These are phyloP conservation scores for Teratosphaeriaceae sp. DNA, from an alignment of 2,329 filamentous ascomycete genomes.

Conservation along the genomic window DNA sequence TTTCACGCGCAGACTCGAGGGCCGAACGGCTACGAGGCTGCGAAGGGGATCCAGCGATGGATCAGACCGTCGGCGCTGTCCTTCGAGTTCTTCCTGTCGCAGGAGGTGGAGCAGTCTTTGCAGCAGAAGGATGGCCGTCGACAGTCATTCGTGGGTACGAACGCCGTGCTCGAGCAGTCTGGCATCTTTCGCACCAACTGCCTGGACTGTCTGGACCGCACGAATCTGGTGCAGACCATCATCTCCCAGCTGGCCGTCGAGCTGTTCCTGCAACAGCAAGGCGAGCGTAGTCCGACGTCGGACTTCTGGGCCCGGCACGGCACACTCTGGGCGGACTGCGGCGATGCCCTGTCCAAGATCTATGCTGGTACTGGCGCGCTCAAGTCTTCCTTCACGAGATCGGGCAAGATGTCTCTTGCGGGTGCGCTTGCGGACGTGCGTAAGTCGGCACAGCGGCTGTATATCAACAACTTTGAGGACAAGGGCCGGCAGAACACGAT, in stretches of 20 bases:
- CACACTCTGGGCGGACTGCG: conserved; percentile 94
- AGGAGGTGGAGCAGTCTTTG: conserved; percentile 56
- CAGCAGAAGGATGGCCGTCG: conserved; percentile 33
- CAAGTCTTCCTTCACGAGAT: conserved; percentile 89
- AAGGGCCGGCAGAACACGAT: conserved; percentile 91
- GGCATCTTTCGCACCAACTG: conserved; percentile 97
- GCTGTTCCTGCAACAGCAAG: conserved; percentile 68
- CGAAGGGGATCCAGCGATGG: conserved; percentile 71
- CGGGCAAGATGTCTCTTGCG: conserved; percentile 91
- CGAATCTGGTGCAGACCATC: conserved; percentile 92
- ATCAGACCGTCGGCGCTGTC: conserved; percentile 74
- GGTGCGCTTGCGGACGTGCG: conserved; percentile 91
- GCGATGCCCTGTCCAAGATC: conserved; percentile 86
- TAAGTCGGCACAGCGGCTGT: conserved; percentile 88
- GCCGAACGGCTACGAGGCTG: conserved; percentile 80
- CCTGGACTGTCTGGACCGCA: conserved; percentile 89
- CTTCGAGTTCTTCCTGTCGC: conserved; percentile 87
- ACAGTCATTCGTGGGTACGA: conserved; percentile 23
- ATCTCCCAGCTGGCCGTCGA: conserved; percentile 92
- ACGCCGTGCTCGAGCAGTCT: conserved; percentile 72
- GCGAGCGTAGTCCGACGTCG: conserved; percentile 55
- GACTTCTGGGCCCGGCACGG: conserved; percentile 93
- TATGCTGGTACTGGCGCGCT: conserved; percentile 94
- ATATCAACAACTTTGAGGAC: conserved; percentile 97
- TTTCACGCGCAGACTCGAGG: conserved; percentile 93